phyloP scores from a whole-genome alignment of 2,329 filamentous ascomycete species.

The Plectosphaerella sp. region DNA sequence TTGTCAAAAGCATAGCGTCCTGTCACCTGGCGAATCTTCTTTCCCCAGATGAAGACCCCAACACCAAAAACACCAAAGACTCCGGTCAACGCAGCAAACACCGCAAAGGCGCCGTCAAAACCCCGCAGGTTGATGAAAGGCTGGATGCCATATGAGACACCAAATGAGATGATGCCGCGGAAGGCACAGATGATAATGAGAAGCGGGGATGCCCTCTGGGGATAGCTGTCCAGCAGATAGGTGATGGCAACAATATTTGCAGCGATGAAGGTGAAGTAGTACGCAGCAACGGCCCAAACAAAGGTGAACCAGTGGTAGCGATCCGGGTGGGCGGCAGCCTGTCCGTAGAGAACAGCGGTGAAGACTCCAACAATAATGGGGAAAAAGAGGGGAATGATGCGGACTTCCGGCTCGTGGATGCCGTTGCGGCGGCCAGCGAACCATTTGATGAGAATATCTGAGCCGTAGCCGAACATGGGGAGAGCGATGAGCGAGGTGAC shows the following conservation, averaged over 20 bases:
- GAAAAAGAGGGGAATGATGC: constrained; percentile 27
- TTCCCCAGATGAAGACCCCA: constrained; percentile 19
- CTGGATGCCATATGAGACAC: constrained; percentile 16
- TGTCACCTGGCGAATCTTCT: constrained; percentile 15
- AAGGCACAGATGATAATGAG: constrained; percentile 18
- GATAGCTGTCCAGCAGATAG: constrained; percentile 20
- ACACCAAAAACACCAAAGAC: constrained; percentile 3
- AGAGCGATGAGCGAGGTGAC: constrained; percentile 13
- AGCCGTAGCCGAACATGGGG: constrained; percentile 14
- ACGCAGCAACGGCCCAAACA: constrained; percentile 10
- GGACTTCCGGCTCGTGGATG: constrained; percentile 34
- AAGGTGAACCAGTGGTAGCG: constrained; percentile 14
- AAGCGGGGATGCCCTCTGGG: constrained; percentile 20
- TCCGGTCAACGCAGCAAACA: constrained; percentile 15
- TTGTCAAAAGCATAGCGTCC: too few species aligned
- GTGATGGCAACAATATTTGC: constrained; percentile 21
- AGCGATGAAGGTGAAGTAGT: constrained; percentile 20
- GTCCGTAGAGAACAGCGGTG: constrained; percentile 30
- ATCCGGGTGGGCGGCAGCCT: constrained; percentile 25
- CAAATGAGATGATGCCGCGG: constrained; percentile 19
- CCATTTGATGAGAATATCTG: constrained; percentile 9
- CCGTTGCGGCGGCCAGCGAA: constrained; percentile 16
- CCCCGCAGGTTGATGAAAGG: constrained; percentile 13
- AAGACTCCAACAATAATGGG: constrained; percentile 31
- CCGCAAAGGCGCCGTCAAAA: constrained; percentile 16